Conservation (phyloP, 306 rosid genomes). For the Fagus crenata region DNA sequence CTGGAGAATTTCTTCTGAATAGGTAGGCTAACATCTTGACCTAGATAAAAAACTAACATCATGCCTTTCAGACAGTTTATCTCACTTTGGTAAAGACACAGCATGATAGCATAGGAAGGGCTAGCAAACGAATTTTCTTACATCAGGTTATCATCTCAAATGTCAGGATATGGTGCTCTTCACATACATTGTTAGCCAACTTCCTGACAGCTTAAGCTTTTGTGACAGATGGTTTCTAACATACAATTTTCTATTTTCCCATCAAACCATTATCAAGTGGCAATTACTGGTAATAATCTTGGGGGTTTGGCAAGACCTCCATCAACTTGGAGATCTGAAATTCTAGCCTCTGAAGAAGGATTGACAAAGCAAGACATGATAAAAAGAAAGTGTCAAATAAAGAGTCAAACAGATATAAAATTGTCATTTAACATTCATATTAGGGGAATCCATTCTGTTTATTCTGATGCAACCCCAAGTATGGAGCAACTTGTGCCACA, state of each 20-base stretch:
- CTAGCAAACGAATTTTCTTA: no score
- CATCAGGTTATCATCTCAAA: neutral
- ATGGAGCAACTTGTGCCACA: no score
- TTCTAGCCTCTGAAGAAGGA: conserved; percentile 4
- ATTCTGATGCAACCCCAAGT: neutral
- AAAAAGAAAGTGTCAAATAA: neutral
- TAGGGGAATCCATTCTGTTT: neutral
- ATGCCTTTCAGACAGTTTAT: neutral
- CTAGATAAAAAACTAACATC: neutral
- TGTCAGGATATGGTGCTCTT: neutral
- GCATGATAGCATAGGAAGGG: no score
- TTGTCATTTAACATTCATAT: no score
- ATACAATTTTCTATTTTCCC: neutral
- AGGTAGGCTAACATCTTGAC: neutral
- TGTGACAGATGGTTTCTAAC: neutral
- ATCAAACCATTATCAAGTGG: neutral
- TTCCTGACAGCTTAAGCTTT: neutral
- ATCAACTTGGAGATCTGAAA: neutral
- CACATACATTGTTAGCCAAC: neutral
- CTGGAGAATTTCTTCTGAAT: neutral
- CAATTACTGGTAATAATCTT: neutral
- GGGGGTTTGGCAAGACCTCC: neutral
- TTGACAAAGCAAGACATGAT: neutral
- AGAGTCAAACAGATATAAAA: neutral
- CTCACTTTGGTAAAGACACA: neutral